Evolutionary conservation across 805 yeast species (phyloP), one percentile per base, ranked within the genome.

Genomic region (Tetrapisispora taiwanensis): DNA sequence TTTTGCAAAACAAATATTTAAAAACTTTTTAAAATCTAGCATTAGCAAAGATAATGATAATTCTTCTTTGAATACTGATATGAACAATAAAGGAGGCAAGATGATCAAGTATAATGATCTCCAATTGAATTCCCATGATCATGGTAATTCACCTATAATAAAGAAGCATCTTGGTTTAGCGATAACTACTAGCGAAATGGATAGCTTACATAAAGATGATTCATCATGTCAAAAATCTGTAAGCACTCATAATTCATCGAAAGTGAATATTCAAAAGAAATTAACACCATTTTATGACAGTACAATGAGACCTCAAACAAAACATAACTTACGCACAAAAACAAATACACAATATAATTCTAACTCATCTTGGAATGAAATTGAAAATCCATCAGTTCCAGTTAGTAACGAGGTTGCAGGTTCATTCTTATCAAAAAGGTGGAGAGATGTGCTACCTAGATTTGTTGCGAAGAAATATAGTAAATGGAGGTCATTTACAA

Each of bases 401-500:
- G 67, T 76, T 4, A 71, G 73, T 28, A 66, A 72, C 2, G 81
- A 77, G 41, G 65, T 76, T 8, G 66, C 81, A 14, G 72, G 74
- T 10, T 66, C 79, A 8, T 18, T 44, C 6, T 72, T 78, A n/a
- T 79, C 77, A 37, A 90, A 95, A 6, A 74, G 95, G 46, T 92
- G 98, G 98, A 80, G 80, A 45, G 87, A 84, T 62, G 95, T 88
- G 1, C 86, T 86, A 53, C 95, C 97, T 0, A 73, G 74, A 13
- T 74, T 76, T 36, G 78, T 81, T 14, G 77, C 74, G 43, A 69
- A 84, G 43, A 75, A 76, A 52, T 68, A 80, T 14, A 81, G 89
- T 41, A 89, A 89, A 57, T 92, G 99, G 99, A 76, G 86, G 43
- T 89, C 97, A 0, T 71, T 94, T 43, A 81, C 88, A 13, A 78